phyloP scores from a whole-genome alignment of 106 monocot species.

The Ottelia alismoides region DNA sequence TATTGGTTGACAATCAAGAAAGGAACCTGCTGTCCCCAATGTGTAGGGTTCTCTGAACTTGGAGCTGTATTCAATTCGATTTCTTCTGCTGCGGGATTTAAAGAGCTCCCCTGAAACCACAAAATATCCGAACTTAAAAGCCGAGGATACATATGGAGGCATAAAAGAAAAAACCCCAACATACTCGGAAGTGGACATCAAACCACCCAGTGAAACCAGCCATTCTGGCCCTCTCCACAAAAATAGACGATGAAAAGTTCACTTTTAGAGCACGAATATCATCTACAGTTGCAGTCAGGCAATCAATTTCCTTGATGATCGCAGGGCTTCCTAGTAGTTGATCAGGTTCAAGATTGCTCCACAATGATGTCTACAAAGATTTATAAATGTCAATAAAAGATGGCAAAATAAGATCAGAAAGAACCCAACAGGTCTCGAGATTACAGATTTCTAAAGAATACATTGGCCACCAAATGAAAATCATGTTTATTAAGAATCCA shows the following conservation, averaged over 20 bases:
- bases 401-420: no score
- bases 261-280: constrained; percentile 47
- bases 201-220: constrained; percentile 97
- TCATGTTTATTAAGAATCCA: no score
- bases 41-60: constrained; percentile 49
- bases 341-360: constrained; percentile 78
- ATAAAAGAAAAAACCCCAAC: constrained; percentile 6
- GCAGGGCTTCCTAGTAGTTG: constrained; percentile 66
- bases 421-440: no score
- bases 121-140: neutral
- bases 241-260: constrained; percentile 36
- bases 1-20: no score
- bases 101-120: constrained; percentile 44
- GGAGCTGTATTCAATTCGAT: constrained; percentile 87
- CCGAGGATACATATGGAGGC: neutral
- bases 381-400: no score
- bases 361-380: constrained; percentile 88
- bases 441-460: no score
- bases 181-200: constrained; percentile 96
- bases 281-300: constrained; percentile 77
- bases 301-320: constrained; percentile 83
- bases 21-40: constrained; percentile 99
- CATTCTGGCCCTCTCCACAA: constrained; percentile 33
- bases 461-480: no score
- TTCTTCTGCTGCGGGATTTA: constrained; percentile 50